These are phyloP conservation scores for Linnemannia exigua DNA, from an alignment of 192 early-diverging fungal genomes.

Conservation along the genomic window DNA sequence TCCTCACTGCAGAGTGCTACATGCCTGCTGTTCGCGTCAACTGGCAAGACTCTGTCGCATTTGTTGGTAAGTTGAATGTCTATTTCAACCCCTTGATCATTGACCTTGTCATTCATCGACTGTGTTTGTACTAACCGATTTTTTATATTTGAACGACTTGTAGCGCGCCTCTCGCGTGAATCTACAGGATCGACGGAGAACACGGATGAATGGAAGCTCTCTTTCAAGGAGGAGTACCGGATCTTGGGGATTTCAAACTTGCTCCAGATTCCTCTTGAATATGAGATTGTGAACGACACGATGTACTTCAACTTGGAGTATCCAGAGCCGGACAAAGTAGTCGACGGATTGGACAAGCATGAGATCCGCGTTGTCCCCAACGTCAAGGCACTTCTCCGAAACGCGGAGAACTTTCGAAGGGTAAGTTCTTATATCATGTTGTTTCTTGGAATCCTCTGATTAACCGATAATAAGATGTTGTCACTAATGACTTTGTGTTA, in stretches of 20 bases:
- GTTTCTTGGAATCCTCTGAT: too few relatives aligned
- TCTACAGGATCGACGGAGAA: slow-evolving; percentile 43
- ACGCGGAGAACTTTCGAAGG: slow-evolving; percentile 71
- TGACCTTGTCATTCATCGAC: not conserved
- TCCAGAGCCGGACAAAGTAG: slow-evolving; percentile 49
- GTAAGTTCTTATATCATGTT: slow-evolving; percentile 49
- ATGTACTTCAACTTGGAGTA: slow-evolving; percentile 79
- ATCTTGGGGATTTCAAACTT: slow-evolving; percentile 69
- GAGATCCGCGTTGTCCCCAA: slow-evolving; percentile 66
- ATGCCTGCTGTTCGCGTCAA: slow-evolving; percentile 65
- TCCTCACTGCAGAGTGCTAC: slow-evolving; percentile 72
- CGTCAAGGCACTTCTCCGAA: slow-evolving; percentile 66
- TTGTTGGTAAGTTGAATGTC: slow-evolving; percentile 56
- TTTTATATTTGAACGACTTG: not conserved
- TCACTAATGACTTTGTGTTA: too few relatives aligned
- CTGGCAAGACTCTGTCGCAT: slow-evolving; percentile 59
- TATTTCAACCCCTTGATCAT: not conserved
- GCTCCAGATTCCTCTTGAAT: slow-evolving; percentile 68
- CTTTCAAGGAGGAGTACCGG: slow-evolving; percentile 56
- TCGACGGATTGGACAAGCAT: slow-evolving; percentile 50
- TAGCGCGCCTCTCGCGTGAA: slow-evolving; percentile 43
- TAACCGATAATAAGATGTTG: not conserved
- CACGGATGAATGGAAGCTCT: slow-evolving; percentile 65
- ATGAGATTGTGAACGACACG: slow-evolving; percentile 79
- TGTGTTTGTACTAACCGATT: not conserved